Percentiles rank a stretch among this genome's conserved stretches.
Evolutionary conservation across 2,329 filamentous ascomycete species (phyloP).

Genomic region (Colletotrichum sp.): DNA sequence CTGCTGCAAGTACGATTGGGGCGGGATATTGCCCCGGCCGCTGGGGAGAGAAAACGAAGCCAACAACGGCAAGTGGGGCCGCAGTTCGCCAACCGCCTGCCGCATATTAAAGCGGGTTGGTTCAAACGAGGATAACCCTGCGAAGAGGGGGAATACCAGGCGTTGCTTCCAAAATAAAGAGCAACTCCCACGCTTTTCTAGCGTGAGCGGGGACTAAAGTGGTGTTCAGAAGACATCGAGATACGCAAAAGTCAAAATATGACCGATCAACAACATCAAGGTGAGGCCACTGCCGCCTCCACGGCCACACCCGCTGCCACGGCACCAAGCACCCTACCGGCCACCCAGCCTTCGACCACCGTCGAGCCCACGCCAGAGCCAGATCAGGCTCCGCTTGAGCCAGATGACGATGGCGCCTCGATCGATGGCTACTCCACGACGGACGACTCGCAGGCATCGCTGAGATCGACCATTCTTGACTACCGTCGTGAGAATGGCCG

Average conservation of each 20-base stretch:
- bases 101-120: background rate
- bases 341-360: background rate
- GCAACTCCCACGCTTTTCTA: background rate
- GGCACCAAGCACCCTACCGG: background rate
- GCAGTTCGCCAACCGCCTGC: background rate
- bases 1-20: background rate
- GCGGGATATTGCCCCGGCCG: background rate
- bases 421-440: background rate
- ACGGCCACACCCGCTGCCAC: background rate
- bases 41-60: background rate
- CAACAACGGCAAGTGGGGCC: background rate
- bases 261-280: background rate
- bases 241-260: background rate
- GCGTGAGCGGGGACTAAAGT: background rate
- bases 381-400: background rate
- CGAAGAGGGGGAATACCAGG: background rate
- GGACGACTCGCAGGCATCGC: background rate
- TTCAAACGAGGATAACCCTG: background rate
- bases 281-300: background rate
- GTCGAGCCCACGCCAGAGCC: background rate
- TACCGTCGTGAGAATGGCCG: conserved; percentile 12
- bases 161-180: no score
- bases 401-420: background rate
- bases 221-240: background rate
- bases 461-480: background rate